A percentile compares a stretch with the other conserved stretches of the same genome.
phyloP scores from a whole-genome alignment of 192 early-diverging fungal genomes.

The Radiomyces spectabilis region DNA sequence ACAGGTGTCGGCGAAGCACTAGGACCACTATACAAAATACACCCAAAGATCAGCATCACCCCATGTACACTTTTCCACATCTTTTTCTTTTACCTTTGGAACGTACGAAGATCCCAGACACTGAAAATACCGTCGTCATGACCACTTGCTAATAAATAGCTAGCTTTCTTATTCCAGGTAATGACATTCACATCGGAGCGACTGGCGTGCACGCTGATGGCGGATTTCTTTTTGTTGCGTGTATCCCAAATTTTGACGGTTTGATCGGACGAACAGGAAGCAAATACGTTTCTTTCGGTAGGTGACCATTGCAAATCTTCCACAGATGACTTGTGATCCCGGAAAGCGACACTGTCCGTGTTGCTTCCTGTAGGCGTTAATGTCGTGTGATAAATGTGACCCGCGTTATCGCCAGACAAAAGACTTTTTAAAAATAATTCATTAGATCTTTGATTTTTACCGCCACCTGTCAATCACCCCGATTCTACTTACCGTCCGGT shows the following conservation, averaged over 20 bases:
- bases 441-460: no score
- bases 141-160: constrained; percentile 89
- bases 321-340: constrained; percentile 78
- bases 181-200: constrained; percentile 94
- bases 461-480: no score
- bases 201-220: constrained; percentile 78
- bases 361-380: constrained; percentile 58
- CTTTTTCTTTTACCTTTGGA: constrained; percentile 26
- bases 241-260: constrained; percentile 95
- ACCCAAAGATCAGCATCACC: background rate
- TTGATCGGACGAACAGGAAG: constrained; percentile 83
- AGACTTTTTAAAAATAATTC: no score
- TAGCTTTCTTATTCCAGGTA: constrained; percentile 82
- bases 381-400: constrained; percentile 79
- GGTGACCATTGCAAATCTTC: constrained; percentile 99
- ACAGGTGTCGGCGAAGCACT: constrained; percentile 54
- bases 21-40: background rate
- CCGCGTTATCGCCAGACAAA: constrained; percentile 78
- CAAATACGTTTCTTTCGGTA: constrained; percentile 84
- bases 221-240: constrained; percentile 64
- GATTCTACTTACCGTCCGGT: constrained; percentile 37
- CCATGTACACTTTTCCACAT: no score
- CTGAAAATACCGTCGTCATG: constrained; percentile 88
- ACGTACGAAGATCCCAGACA: constrained; percentile 90
- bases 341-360: constrained; percentile 69